phyloP scores from a whole-genome alignment of 2,329 filamentous ascomycete species.

The Trichoderma guizhouense region DNA sequence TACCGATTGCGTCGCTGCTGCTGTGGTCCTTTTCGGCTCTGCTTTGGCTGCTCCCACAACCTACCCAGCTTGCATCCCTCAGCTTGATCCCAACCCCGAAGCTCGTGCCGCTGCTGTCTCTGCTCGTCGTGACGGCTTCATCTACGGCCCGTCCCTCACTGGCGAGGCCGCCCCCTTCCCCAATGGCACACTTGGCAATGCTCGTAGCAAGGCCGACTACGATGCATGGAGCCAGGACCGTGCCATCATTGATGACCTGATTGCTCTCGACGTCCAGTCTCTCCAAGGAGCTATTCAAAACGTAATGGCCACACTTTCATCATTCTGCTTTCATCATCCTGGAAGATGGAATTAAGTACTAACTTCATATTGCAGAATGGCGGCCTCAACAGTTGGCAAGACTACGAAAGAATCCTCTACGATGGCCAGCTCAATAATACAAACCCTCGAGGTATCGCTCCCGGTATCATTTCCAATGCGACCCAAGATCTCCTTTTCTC shows the following conservation, averaged over 20 bases:
- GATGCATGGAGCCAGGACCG: conserved; percentile 21
- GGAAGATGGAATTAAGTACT: background rate
- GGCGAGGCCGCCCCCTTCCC: conserved; percentile 24
- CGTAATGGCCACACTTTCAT: background rate
- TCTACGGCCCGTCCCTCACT: conserved; percentile 24
- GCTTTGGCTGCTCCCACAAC: background rate
- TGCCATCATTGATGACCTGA: conserved; percentile 19
- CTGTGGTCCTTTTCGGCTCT: background rate
- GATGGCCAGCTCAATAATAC: conserved; percentile 38
- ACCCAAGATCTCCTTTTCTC: conserved; percentile 46
- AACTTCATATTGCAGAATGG: background rate
- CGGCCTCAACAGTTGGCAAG: background rate
- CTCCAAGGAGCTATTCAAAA: background rate
- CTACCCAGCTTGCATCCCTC: conserved; percentile 17
- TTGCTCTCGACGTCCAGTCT: background rate
- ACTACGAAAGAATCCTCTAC: conserved; percentile 32
- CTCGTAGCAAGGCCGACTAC: conserved; percentile 18
- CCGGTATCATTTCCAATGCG: conserved; percentile 41
- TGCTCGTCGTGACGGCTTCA: conserved; percentile 8
- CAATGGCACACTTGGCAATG: conserved; percentile 22
- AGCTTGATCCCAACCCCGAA: conserved; percentile 18
- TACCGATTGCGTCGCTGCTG: background rate
- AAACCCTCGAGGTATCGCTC: conserved; percentile 30
- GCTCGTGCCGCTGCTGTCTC: conserved; percentile 16
- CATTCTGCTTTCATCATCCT: background rate